Evolutionary conservation across 1,284 basidiomycete genomes (phyloP).

Genomic region (Ustilago sp.): DNA sequence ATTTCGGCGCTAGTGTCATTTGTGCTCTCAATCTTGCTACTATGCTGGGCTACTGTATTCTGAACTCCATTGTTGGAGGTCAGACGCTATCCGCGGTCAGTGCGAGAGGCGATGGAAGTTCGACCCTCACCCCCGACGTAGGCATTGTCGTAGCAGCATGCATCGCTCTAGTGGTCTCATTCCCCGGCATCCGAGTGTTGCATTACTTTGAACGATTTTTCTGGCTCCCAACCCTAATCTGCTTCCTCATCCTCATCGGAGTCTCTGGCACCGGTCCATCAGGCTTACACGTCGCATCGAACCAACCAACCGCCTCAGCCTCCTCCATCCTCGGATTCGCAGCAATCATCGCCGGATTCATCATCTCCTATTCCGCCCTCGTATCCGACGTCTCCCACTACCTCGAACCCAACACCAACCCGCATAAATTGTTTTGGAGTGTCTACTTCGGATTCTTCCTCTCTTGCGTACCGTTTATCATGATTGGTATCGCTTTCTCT

Average conservation of each 20-base stretch:
- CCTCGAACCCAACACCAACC: slow-evolving; percentile 71
- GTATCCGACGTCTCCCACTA: slow-evolving; percentile 69
- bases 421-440: slow-evolving; percentile 73
- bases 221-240: slow-evolving; percentile 82
- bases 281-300: slow-evolving; percentile 72
- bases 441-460: slow-evolving; percentile 76
- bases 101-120: slow-evolving; percentile 32
- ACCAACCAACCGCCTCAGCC: slow-evolving; percentile 72
- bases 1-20: slow-evolving; percentile 74
- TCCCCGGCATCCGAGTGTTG: slow-evolving; percentile 82
- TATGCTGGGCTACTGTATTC: slow-evolving; percentile 71
- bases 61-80: slow-evolving; percentile 75
- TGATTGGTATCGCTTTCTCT: slow-evolving; percentile 73
- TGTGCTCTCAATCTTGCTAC: slow-evolving; percentile 70
- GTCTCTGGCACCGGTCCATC: slow-evolving; percentile 74
- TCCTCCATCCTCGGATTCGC: slow-evolving; percentile 74
- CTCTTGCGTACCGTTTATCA: slow-evolving; percentile 74
- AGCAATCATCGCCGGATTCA: slow-evolving; percentile 74
- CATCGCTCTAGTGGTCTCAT: slow-evolving; percentile 82
- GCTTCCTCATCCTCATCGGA: slow-evolving; percentile 74
- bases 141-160: slow-evolving; percentile 88
- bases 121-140: slow-evolving; percentile 72
- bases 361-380: slow-evolving; percentile 72
- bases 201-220: slow-evolving; percentile 77
- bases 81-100: slow-evolving; percentile 71